Conservation (phyloP, 2,329 filamentous ascomycete species). For the Fusarium neocosmosporiellum region DNA sequence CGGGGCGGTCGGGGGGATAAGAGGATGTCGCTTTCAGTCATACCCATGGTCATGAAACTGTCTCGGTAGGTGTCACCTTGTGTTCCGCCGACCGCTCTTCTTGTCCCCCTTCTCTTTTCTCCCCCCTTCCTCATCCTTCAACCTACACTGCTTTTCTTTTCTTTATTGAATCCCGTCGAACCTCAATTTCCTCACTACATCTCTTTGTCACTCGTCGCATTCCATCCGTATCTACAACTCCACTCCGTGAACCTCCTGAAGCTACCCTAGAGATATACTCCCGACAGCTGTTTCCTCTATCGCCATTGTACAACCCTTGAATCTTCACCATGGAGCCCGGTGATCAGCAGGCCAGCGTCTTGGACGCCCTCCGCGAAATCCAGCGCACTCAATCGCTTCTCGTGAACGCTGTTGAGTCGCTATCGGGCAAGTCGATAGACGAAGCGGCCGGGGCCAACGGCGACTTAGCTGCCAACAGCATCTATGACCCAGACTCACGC, state of each 20-base stretch:
- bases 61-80: slow-evolving; percentile 26
- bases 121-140: slow-evolving; percentile 4
- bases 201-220: neutral
- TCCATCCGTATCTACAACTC: neutral
- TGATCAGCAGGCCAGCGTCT: slow-evolving; percentile 37
- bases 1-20: slow-evolving; percentile 13
- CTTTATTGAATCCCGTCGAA: neutral
- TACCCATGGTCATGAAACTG: slow-evolving; percentile 16
- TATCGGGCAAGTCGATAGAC: slow-evolving; percentile 47
- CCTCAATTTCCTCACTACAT: neutral
- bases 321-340: slow-evolving; percentile 39
- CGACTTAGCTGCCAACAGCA: slow-evolving; percentile 13
- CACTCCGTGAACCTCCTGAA: neutral
- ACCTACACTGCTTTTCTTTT: slow-evolving; percentile 4
- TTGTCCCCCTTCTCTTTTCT: slow-evolving; percentile 24
- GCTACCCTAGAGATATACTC: slow-evolving; percentile 26
- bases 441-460: slow-evolving; percentile 9
- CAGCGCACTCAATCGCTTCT: slow-evolving; percentile 56
- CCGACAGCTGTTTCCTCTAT: slow-evolving; percentile 1
- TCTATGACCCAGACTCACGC: slow-evolving; percentile 18
- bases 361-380: slow-evolving; percentile 53
- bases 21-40: slow-evolving; percentile 19
- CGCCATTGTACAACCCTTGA: neutral
- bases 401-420: slow-evolving; percentile 53
- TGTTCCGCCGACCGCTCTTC: slow-evolving; percentile 37